Evolutionary conservation across 768 basidiomycete species (phyloP).

Genomic region (Polyporus arcularius): DNA sequence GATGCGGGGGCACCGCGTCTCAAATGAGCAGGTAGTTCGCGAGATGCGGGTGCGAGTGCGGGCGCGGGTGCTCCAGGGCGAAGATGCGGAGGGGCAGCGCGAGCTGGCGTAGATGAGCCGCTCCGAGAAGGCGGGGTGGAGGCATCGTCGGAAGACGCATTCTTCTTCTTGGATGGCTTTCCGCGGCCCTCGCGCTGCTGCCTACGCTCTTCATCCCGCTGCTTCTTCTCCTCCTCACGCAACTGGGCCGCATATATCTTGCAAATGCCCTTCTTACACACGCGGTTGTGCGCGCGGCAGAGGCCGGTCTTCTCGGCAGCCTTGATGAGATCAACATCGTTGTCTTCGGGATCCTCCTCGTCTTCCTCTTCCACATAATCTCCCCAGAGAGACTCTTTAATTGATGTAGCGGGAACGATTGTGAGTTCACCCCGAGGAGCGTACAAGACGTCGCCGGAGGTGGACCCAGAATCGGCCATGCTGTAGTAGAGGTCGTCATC

Average conservation of each 20-base stretch:
- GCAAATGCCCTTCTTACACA: conserved; percentile 42
- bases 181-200: conserved; percentile 1
- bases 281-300: conserved; percentile 35
- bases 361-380: neutral
- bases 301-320: neutral
- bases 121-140: neutral
- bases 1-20: conserved; percentile 1
- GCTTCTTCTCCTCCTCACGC: conserved; percentile 20
- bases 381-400: neutral
- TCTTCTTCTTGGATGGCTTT: conserved; percentile 1
- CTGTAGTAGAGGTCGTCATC: neutral
- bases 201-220: conserved; percentile 24
- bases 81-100: conserved; percentile 5
- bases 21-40: conserved; percentile 6
- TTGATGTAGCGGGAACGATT: neutral
- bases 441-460: neutral
- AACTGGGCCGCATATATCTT: conserved; percentile 32
- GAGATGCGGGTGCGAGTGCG: neutral
- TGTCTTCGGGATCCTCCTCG: too few relatives aligned
- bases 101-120: neutral
- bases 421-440: neutral
- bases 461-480: neutral
- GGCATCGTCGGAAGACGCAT: neutral
- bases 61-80: neutral
- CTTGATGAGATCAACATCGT: too few relatives aligned